Base-by-base conservation (phyloP, 2,329 filamentous ascomycete species). In the Alternaria panax region DNA sequence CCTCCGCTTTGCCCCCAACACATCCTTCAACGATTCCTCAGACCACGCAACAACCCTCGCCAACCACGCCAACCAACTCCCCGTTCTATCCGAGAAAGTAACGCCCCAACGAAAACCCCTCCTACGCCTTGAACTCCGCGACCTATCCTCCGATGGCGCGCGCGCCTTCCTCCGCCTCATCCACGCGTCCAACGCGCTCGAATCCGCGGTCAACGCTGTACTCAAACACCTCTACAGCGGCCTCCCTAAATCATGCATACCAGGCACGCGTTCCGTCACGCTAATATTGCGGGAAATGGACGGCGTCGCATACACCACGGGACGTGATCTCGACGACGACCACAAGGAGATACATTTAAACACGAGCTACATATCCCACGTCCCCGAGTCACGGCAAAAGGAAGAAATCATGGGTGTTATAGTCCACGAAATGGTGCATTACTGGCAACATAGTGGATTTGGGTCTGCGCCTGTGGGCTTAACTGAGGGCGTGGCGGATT, bases 271-370 rank as follows among this genome's bases (percentile, higher is more conserved):
- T 60, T 96, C 92, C 51, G 88, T 98, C 18, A 97, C 93, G 0
- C 80, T 98, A 34, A 84, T 97, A 60, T 82, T 98, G 5, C 87
- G 91, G 28, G 83, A 88, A 65, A 93, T 96, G 86, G 83, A 81
- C 47, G 94, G 94, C 50, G 92, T 98, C 5, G 94, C 94, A 20
- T 96, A 97, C 81, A 97, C 94, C 1, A 92, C 87, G 0, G 91
- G 92, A 63, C 86, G 83, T 9, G 90, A 93, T 38, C 84, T 96
- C 11, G 93, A 97, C 78, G 68, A 84, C 62, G 91, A 95, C 73
- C 92, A 97, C 82, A 97, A 97, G 75, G 93, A 97, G 76, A 95
- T 97, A 63, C 92, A 97, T 79, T 85, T 98, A 78, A 93, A 88
- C 16, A 86, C 94, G 1, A 80, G 84, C 46, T 97, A 97, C 81